Percentiles rank a stretch among this genome's conserved stretches.
phyloP scores from a whole-genome alignment of 2,329 filamentous ascomycete genomes.

The Exophiala phaeomuriformis region DNA sequence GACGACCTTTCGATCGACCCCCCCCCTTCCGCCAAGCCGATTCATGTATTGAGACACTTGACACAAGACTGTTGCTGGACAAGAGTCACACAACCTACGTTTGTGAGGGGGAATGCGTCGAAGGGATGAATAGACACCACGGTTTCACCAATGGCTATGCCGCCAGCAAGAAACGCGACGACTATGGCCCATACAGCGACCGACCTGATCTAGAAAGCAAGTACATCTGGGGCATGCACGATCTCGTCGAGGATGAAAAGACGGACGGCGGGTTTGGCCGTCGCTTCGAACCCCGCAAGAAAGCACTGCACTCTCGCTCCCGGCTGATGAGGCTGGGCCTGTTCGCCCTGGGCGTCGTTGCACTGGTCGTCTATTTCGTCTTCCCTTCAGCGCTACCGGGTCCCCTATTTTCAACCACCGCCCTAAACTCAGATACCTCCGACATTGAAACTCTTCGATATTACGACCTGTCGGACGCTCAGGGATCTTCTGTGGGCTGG shows the following conservation, averaged over 20 bases:
- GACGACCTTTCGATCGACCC: not conserved
- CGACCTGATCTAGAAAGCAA: slow-evolving; percentile 52
- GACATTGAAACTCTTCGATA: slow-evolving; percentile 93
- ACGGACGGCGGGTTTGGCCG: slow-evolving; percentile 15
- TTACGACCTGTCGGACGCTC: slow-evolving; percentile 87
- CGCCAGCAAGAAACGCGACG: slow-evolving; percentile 62
- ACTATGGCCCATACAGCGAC: slow-evolving; percentile 80
- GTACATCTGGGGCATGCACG: slow-evolving; percentile 19
- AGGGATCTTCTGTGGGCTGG: slow-evolving; percentile 89
- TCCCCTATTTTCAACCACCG: slow-evolving; percentile 6
- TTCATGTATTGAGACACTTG: not conserved
- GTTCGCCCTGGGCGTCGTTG: slow-evolving; percentile 52
- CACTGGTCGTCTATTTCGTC: slow-evolving; percentile 60
- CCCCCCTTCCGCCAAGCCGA: not conserved
- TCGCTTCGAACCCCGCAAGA: slow-evolving; percentile 21
- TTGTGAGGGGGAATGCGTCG: slow-evolving; percentile 21
- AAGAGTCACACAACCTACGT: slow-evolving; percentile 3
- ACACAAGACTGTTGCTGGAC: slow-evolving; percentile 6
- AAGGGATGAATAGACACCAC: slow-evolving; percentile 73
- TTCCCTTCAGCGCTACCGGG: slow-evolving; percentile 64
- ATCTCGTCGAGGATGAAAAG: slow-evolving; percentile 26
- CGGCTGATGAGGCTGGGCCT: slow-evolving; percentile 18
- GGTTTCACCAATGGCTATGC: slow-evolving; percentile 70
- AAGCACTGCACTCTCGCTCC: slow-evolving; percentile 16
- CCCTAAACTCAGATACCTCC: slow-evolving; percentile 44